A percentile compares a stretch with the other conserved stretches of the same genome.
phyloP scores from a whole-genome alignment of 305 asterid genomes.

The Fraxinus ornus region DNA sequence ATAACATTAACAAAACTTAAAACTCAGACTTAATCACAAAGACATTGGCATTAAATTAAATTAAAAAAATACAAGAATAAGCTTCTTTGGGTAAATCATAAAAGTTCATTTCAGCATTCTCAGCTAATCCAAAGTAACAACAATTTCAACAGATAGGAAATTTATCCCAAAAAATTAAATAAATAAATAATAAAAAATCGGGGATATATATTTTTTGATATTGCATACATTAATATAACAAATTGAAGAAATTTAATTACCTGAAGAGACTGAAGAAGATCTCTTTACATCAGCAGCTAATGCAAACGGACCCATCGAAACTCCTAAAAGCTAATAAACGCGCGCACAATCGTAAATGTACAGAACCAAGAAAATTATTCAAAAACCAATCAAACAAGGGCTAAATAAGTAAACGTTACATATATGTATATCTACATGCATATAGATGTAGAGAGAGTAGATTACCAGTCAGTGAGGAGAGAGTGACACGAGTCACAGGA shows the following conservation, averaged over 20 bases:
- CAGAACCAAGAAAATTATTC: background rate
- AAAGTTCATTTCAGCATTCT: background rate
- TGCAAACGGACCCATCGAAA: constrained; percentile 41
- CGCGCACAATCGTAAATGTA: background rate
- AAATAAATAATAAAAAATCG: background rate
- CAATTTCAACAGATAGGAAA: background rate
- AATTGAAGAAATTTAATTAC: constrained; percentile 18
- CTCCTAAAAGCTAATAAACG: background rate
- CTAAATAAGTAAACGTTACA: background rate
- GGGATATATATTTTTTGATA: background rate
- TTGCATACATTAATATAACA: background rate
- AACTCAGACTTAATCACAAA: background rate
- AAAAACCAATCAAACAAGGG: background rate
- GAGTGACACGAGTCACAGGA: background rate
- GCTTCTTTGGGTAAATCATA: background rate
- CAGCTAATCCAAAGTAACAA: background rate
- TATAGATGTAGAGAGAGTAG: background rate
- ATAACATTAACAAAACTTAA: background rate
- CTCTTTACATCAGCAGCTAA: constrained; percentile 42
- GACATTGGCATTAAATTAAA: background rate
- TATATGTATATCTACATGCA: background rate
- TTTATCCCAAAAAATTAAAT: background rate
- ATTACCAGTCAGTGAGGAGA: background rate
- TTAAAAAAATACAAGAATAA: background rate
- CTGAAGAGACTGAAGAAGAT: constrained; percentile 30